These are phyloP conservation scores for Lachnellula hyalina DNA, from an alignment of 2,329 filamentous ascomycete genomes.

Conservation along the genomic window DNA sequence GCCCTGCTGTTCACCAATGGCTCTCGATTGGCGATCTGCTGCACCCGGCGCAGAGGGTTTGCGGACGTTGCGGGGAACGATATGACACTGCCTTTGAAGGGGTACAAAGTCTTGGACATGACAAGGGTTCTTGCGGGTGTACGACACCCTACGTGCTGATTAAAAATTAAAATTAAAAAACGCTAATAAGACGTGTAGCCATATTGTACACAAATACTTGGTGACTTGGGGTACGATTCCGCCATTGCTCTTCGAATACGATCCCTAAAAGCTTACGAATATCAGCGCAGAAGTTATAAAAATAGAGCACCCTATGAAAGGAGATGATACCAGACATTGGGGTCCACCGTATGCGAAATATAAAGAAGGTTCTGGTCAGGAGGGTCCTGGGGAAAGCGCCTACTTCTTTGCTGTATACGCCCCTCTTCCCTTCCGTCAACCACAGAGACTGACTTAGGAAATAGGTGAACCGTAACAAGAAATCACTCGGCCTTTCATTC, in stretches of 20 bases:
- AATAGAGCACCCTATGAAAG: slow-evolving; percentile 84
- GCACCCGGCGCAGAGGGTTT: slow-evolving; percentile 16
- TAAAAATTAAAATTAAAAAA: neutral
- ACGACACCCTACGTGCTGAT: slow-evolving; percentile 36
- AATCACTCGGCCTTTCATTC: slow-evolving; percentile 87
- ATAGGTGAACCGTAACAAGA: slow-evolving; percentile 95
- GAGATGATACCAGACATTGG: slow-evolving; percentile 94
- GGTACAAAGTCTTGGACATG: slow-evolving; percentile 91
- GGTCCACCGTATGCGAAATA: slow-evolving; percentile 90
- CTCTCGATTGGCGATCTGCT: slow-evolving; percentile 1
- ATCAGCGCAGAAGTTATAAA: slow-evolving; percentile 91
- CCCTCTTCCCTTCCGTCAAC: neutral
- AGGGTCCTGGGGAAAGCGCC: slow-evolving; percentile 83
- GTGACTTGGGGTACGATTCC: slow-evolving; percentile 77
- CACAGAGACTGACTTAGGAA: neutral
- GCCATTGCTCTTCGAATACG: slow-evolving; percentile 22
- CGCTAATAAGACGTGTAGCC: slow-evolving; percentile 51
- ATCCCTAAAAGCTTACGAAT: slow-evolving; percentile 11
- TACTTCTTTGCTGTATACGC: slow-evolving; percentile 79
- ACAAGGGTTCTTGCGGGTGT: slow-evolving; percentile 92
- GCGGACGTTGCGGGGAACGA: slow-evolving; percentile 22
- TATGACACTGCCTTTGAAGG: slow-evolving; percentile 65
- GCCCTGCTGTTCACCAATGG: slow-evolving; percentile 15
- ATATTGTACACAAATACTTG: slow-evolving; percentile 94
- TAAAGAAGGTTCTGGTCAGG: slow-evolving; percentile 48